These are phyloP conservation scores for Durotheca rogersii DNA, from an alignment of 495 filamentous ascomycete species.

Conservation along the genomic window DNA sequence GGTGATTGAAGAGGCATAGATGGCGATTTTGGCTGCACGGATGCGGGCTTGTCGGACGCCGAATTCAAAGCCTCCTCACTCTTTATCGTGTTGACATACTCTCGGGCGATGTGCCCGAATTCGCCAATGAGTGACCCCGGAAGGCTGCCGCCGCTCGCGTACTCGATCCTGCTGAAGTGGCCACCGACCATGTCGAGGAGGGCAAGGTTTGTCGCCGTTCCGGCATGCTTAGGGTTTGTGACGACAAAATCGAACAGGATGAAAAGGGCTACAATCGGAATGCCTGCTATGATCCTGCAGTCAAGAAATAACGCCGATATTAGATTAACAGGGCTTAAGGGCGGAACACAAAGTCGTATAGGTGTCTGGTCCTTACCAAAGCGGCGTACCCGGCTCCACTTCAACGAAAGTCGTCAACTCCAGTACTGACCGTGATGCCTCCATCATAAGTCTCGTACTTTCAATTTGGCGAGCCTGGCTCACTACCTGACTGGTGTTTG, in stretches of 20 bases:
- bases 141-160: conserved; percentile 36
- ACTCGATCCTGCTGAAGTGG: conserved; percentile 39
- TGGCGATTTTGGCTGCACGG: conserved; percentile 2
- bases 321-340: no score
- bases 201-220: conserved; percentile 37
- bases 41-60: conserved; percentile 2
- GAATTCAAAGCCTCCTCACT: conserved; percentile 10
- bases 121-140: conserved; percentile 35
- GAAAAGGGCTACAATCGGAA: conserved; percentile 41
- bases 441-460: conserved; percentile 26
- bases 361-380: conserved; percentile 33
- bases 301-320: neutral
- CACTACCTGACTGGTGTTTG: conserved; percentile 8
- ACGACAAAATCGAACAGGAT: conserved; percentile 45
- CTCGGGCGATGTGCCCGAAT: conserved; percentile 37
- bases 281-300: conserved; percentile 19
- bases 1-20: neutral
- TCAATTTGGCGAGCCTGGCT: conserved; percentile 15
- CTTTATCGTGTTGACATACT: conserved; percentile 34
- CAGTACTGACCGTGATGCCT: conserved; percentile 33
- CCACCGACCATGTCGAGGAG: conserved; percentile 38
- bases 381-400: conserved; percentile 33
- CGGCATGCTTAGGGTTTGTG: conserved; percentile 42
- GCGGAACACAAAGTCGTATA: no score
- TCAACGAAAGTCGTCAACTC: conserved; percentile 40